Conservation (phyloP, 768 basidiomycete genomes). For the Mrakia hoshinonis region DNA sequence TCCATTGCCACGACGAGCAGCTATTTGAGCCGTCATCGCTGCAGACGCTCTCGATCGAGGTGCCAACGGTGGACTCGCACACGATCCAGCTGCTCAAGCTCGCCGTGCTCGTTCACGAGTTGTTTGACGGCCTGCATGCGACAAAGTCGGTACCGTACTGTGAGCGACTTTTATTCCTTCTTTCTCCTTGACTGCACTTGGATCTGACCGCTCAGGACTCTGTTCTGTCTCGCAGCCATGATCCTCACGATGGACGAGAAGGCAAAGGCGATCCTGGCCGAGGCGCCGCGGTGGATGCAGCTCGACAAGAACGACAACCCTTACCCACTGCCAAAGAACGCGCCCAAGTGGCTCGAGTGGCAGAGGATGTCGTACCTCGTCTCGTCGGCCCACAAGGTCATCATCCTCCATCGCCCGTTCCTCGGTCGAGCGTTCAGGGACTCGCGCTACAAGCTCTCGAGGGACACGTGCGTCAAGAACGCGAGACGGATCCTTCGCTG, state of each 20-base stretch:
- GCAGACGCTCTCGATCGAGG: not conserved
- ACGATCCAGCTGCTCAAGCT: constrained; percentile 19
- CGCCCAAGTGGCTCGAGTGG: constrained; percentile 32
- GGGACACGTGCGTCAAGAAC: constrained; percentile 5
- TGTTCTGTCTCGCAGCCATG: constrained; percentile 5
- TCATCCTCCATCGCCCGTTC: constrained; percentile 32
- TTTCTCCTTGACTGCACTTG: not conserved
- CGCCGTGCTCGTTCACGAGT: constrained; percentile 19
- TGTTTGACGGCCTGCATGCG: constrained; percentile 18
- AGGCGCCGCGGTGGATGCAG: constrained; percentile 32
- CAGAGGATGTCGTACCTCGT: constrained; percentile 30
- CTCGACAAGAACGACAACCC: constrained; percentile 19
- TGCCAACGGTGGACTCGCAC: constrained; percentile 16
- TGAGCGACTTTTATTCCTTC: not conserved
- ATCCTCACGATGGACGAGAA: constrained; percentile 26
- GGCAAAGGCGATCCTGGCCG: constrained; percentile 21
- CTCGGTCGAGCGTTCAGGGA: constrained; percentile 32
- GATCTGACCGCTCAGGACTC: no score
- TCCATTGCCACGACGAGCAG: constrained; percentile 19
- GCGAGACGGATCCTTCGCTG: not conserved
- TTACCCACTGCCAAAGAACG: constrained; percentile 11
- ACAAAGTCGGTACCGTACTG: constrained; percentile 2
- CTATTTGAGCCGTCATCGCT: constrained; percentile 14
- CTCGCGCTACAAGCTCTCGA: constrained; percentile 21
- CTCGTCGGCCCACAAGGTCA: constrained; percentile 24